phyloP scores from a whole-genome alignment of 306 rosid genomes.

The Crataegus laevigata region DNA sequence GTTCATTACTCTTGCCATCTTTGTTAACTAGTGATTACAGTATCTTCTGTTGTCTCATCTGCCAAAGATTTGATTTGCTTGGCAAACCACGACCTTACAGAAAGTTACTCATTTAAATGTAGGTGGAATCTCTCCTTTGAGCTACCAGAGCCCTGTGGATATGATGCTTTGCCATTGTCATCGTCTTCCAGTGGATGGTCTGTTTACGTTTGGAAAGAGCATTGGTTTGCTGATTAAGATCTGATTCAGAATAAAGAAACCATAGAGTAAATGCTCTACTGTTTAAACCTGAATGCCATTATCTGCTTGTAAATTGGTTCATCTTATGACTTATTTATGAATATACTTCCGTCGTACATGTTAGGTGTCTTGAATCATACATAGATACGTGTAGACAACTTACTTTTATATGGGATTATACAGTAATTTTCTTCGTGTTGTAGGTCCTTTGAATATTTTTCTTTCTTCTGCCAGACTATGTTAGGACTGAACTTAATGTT shows the following conservation, averaged over 20 bases:
- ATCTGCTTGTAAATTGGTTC: conserved; percentile 17
- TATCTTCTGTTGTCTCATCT: neutral
- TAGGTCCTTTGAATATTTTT: neutral
- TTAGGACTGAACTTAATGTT: neutral
- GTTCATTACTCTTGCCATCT: neutral
- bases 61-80: neutral
- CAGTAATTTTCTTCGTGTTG: neutral
- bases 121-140: conserved; percentile 36
- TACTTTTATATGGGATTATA: neutral
- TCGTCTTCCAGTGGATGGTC: conserved; percentile 30
- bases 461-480: neutral
- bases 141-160: conserved; percentile 27
- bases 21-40: neutral
- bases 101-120: conserved; percentile 13
- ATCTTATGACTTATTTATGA: neutral
- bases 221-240: conserved; percentile 18
- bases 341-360: neutral
- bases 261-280: conserved; percentile 2
- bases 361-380: neutral
- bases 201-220: conserved; percentile 26
- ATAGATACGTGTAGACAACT: neutral
- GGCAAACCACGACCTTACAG: neutral
- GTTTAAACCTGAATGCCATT: neutral
- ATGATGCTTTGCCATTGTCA: conserved; percentile 22
- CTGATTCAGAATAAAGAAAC: conserved; percentile 36